Conservation (phyloP, 2,329 filamentous ascomycete genomes). For the Calonectria pseudoturangicola region DNA sequence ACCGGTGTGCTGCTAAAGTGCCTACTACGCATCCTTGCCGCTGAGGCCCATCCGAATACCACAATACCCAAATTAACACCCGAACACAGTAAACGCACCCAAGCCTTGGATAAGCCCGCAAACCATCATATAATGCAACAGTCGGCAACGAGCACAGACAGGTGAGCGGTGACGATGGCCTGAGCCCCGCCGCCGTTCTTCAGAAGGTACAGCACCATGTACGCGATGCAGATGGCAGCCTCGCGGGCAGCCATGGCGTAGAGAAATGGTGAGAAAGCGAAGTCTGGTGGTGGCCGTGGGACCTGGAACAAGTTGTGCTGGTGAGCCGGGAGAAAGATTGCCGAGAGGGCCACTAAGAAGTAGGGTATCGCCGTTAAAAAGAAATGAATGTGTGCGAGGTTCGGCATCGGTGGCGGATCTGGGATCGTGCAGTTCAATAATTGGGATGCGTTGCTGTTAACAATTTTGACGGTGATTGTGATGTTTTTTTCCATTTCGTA, state of each 20-base stretch:
- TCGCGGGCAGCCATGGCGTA: conserved; percentile 24
- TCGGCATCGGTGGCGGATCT: not conserved
- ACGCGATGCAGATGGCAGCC: conserved; percentile 9
- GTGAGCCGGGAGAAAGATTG: not conserved
- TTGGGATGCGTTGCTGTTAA: not conserved
- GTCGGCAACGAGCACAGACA: not conserved
- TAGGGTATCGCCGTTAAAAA: not conserved
- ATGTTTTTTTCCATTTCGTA: no score
- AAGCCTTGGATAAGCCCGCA: not conserved
- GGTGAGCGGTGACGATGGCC: not conserved
- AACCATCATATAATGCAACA: conserved; percentile 14
- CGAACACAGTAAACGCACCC: conserved; percentile 1
- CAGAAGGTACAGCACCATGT: not conserved
- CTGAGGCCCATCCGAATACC: not conserved
- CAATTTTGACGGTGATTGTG: no score
- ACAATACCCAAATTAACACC: not conserved
- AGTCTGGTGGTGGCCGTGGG: not conserved
- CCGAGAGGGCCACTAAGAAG: not conserved
- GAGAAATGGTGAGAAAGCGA: not conserved
- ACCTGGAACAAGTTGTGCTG: not conserved
- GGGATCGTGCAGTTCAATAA: not conserved
- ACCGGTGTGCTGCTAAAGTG: not conserved
- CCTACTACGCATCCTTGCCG: not conserved
- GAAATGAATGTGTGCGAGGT: not conserved
- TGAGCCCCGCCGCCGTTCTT: conserved; percentile 12